phyloP scores from a whole-genome alignment of 495 filamentous ascomycete genomes.

The Daldinia caldariorum region DNA sequence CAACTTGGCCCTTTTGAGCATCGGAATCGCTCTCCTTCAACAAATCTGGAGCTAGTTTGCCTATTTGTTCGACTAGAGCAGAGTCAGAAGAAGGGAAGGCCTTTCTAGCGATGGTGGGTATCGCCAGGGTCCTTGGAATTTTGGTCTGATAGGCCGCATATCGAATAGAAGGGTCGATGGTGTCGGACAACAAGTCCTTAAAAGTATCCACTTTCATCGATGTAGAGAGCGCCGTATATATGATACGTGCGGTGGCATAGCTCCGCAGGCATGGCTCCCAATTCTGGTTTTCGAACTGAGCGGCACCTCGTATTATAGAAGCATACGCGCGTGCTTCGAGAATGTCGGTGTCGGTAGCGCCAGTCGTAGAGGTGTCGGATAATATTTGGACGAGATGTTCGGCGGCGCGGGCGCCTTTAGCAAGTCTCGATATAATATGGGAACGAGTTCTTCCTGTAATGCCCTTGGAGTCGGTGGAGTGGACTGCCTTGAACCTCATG shows the following conservation, averaged over 20 bases:
- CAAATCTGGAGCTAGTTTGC: conserved; percentile 75
- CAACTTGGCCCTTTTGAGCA: conserved; percentile 62
- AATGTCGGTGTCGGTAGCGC: conserved; percentile 74
- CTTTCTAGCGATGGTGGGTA: conserved; percentile 78
- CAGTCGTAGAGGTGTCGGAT: conserved; percentile 63
- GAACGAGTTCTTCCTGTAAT: conserved; percentile 81
- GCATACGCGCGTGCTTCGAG: conserved; percentile 90
- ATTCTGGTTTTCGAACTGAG: conserved; percentile 83
- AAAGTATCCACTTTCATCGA: conserved; percentile 75
- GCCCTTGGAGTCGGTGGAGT: conserved; percentile 79
- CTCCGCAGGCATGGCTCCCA: conserved; percentile 82
- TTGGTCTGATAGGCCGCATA: conserved; percentile 93
- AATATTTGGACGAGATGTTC: conserved; percentile 73
- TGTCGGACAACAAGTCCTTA: conserved; percentile 83
- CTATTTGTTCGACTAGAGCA: conserved; percentile 70
- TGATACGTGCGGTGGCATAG: conserved; percentile 80
- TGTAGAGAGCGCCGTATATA: conserved; percentile 76
- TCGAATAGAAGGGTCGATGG: conserved; percentile 90
- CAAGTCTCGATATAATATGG: conserved; percentile 86
- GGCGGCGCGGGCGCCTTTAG: conserved; percentile 79
- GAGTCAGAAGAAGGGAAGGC: conserved; percentile 73
- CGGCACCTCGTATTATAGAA: conserved; percentile 74
- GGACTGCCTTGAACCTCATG: conserved; percentile 88
- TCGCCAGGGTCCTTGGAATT: conserved; percentile 81
- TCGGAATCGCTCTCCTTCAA: conserved; percentile 71